Conservation (phyloP, 352 stramenopile genomes). For the Phytopythium delawarense region DNA sequence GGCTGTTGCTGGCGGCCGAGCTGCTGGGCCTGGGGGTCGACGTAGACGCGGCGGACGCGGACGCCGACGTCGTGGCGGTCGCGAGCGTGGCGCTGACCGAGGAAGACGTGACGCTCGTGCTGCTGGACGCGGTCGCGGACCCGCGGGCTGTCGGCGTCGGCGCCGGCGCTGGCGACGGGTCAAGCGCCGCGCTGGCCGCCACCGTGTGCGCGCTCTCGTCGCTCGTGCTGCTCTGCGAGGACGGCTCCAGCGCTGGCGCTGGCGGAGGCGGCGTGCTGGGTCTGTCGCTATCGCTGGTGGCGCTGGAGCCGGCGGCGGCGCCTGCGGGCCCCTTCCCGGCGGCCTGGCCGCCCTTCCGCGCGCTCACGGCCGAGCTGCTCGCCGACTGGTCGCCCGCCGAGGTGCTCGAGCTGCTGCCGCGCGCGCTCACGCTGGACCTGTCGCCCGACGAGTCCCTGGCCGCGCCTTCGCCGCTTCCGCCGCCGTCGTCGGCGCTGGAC, state of each 20-base stretch:
- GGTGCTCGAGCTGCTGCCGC: constrained; percentile 59
- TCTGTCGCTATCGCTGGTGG: background rate
- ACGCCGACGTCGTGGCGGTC: constrained; percentile 26
- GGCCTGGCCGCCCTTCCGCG: constrained; percentile 32
- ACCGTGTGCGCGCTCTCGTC: constrained; percentile 58
- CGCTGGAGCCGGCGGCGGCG: too few species aligned
- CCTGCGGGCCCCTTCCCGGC: constrained; percentile 1
- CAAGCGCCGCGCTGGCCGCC: constrained; percentile 23
- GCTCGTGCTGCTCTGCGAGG: constrained; percentile 47
- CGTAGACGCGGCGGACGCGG: background rate
- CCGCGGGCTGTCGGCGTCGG: constrained; percentile 1
- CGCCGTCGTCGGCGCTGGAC: background rate
- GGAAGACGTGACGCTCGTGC: constrained; percentile 46
- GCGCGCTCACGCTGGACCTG: constrained; percentile 49
- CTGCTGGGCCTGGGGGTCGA: constrained; percentile 9
- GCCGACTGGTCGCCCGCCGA: constrained; percentile 41
- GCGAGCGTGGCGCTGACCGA: constrained; percentile 38
- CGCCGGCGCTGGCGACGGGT: background rate
- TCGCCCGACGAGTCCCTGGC: constrained; percentile 23
- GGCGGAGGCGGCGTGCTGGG: background rate
- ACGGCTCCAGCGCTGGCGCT: background rate
- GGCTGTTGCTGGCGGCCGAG: constrained; percentile 14
- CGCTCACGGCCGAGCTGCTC: constrained; percentile 39
- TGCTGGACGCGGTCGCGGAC: constrained; percentile 32
- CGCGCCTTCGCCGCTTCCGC: background rate